phyloP scores from a whole-genome alignment of 2,329 filamentous ascomycete genomes.

The Hortaea werneckii region DNA sequence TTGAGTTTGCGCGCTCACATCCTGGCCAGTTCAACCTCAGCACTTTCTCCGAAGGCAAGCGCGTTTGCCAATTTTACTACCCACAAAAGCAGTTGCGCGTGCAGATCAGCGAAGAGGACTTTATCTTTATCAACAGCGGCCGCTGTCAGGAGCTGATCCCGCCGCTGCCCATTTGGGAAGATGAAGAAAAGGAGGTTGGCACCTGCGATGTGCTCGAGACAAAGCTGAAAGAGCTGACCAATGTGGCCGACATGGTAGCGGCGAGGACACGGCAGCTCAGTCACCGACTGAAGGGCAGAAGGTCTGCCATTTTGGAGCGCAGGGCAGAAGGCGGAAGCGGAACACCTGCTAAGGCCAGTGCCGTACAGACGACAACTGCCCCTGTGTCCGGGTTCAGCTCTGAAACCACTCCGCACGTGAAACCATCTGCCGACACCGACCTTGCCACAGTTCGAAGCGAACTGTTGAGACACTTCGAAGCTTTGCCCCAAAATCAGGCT shows the following conservation, averaged over 20 bases:
- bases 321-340: constrained; percentile 35
- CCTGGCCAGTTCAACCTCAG: constrained; percentile 67
- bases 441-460: constrained; percentile 50
- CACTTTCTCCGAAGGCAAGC: constrained; percentile 55
- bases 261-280: constrained; percentile 68
- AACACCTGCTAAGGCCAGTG: constrained; percentile 25
- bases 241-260: constrained; percentile 64
- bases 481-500: constrained; percentile 43
- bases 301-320: constrained; percentile 59
- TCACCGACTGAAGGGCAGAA: constrained; percentile 65
- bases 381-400: constrained; percentile 14
- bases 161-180: constrained; percentile 70
- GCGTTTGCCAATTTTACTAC: constrained; percentile 66
- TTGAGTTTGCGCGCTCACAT: constrained; percentile 72
- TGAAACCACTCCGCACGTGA: constrained; percentile 44
- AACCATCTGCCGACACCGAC: constrained; percentile 31
- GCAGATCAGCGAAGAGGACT: constrained; percentile 82
- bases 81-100: constrained; percentile 65
- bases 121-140: constrained; percentile 70
- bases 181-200: constrained; percentile 75
- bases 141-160: constrained; percentile 75
- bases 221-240: constrained; percentile 65
- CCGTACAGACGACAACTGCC: constrained; percentile 22
- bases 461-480: constrained; percentile 53
- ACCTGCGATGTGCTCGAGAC: constrained; percentile 77